Evolutionary conservation across 805 yeast species (phyloP), one percentile per base, ranked within the genome.

Genomic region (Tetrapisispora pingtungensis): DNA sequence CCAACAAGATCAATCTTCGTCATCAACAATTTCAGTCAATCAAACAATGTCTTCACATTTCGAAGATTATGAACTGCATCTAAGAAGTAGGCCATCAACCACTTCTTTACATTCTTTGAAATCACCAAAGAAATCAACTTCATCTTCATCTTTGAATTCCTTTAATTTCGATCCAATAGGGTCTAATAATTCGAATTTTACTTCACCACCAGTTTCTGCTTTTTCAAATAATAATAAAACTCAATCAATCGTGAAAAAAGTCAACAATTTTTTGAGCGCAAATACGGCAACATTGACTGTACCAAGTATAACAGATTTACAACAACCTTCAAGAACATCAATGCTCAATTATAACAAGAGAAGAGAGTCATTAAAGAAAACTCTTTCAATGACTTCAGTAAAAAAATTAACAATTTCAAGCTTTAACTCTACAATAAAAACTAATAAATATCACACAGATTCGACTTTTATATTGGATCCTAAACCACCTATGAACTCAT

Each of bases 391-490:
- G 49, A 51, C 55, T 1, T 46, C 58, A 10, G 41, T 39, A 33
- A 30, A 20, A 32, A 42, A 31, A 26, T 2, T 15, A 14, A 27
- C 18, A 8, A 33, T 32, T 6, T 14, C 42, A 22, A 5, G 3
- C 3, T 14, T 6, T 22, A 45, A 28, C n/a, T 14, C 46, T 3
- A 20, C 20, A 4, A 30, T 14, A 10, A 32, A 32, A n/a, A 18
- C 14, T 4, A 14, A 8, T 10, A 31, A 31, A 19, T n/a, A 40
- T 17, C 20, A 43, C 31, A 39, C 43, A 33, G 53, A 58, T 34
- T 60, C 65, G 0, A 62, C 65, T 2, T 62, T 62, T 40, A 54
- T 46, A 15, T 41, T 62, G 15, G 64, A 54, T 35, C 65, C 65
- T 12, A 47, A 48, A 40, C 63, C 64, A 8, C 64, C 65, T 26